Base-by-base conservation (phyloP, 169 alveolate genomes). In the Plasmodium coatneyi region DNA sequence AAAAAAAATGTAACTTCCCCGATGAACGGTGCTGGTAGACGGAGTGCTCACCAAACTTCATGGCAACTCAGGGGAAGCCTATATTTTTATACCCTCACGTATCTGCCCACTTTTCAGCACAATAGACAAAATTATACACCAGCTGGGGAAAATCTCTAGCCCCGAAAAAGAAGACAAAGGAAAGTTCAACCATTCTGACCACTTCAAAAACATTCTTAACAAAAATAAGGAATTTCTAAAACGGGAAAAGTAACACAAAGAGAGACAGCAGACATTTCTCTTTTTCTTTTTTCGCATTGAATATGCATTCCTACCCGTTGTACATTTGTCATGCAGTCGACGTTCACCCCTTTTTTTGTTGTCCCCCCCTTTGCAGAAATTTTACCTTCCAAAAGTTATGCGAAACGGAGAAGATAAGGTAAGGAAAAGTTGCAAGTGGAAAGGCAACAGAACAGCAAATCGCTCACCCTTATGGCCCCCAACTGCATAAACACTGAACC, bases 71-170 rank as follows among this genome's bases (percentile, higher is more conserved):
- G 41, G 83, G 46, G 28, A 76, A 76, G 9, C 41, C 25, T 32
- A 32, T 16, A 25, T 66, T 66, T 66, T 66, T 66, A 66, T 28
- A 66, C 76, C 76, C 36, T 66, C 16, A n/a, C 39, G n/a, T 66
- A 66, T 14, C 36, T 66, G 14, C 30, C 6, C 36, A 28, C 22
- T 25, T 66, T n/a, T 19, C 80, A 86, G 93, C 70, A 56, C 93
- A 46, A 76, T 86, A 86, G 93, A 86, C 43, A 86, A 86, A 86
- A 86, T 74, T 34, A 41, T 86, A 19, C 93, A 86, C 34, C 86
- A 74, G 19, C 4, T 86, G 34, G 93, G 80, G 43, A 74, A 76
- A 49, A 25, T 86, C 66, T 34, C 30, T n/a, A 72, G 80, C 80
- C 3, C 72, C 12, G 81, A 86, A 74, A 86, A 76, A 14, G 30